Evolutionary conservation across 345 rosid genomes (phyloP), one percentile per base, ranked within the genome.

Genomic region (Syzygium oleosum): DNA sequence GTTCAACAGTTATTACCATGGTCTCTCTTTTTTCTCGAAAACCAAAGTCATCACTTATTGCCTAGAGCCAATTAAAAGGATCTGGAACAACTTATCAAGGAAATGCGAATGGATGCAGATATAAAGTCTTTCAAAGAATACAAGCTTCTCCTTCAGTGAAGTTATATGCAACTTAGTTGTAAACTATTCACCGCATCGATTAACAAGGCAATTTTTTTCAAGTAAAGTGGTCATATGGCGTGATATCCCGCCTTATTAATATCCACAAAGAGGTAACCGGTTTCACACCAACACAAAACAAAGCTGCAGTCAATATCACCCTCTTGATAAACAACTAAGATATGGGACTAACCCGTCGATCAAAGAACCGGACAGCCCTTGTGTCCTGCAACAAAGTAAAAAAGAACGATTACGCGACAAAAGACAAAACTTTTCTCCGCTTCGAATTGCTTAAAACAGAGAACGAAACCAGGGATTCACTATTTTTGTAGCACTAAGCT

Each of bases 321-420:
- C 83, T 21, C 27, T 38, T 6, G 27, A 49, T 5, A 73, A 73
- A 73, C 38, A 73, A 73, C 83, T 73, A 61, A 56, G 78, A 84
- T 68, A 84, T 12, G 88, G 90, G 90, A 93, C 97, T 90, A 59
- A 98, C 99, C 97, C 97, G 93, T 80, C 99, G 98, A 89, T 98
- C 99, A 84, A 96, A 98, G 89, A 98, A 84, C 59, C 99, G 95
- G 90, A 98, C 93, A 85, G 98, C 96, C 92, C 98, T 93, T 5
- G 93, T 52, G 86, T 96, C 97, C 99, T 98, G 98, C 93, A 91
- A 84, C 55, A 90, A 21, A 73, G 56, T 29, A 34, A 59, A 88
- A 51, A 51, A 54, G 4, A 11, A 68, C 16, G 49, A 27, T 85
- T 63, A 85, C 0, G 21, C 9, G 15, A 59, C 51, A 23, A 86